These are phyloP conservation scores for Tylopilus subfusipes DNA, from an alignment of 768 basidiomycete genomes.

Conservation along the genomic window DNA sequence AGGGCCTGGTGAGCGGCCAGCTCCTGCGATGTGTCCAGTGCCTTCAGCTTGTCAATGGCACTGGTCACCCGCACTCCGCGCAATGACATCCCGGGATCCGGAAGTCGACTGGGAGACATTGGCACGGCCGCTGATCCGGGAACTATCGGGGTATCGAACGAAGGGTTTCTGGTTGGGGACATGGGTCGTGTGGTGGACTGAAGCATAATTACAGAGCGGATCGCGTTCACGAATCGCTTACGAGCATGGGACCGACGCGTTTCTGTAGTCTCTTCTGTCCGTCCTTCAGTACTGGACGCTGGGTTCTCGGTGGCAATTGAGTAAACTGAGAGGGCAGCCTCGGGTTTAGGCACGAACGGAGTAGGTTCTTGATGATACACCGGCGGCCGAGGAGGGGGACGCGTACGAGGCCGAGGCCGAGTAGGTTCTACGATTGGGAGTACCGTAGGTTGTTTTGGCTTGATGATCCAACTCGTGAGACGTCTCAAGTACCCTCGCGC, in stretches of 20 bases:
- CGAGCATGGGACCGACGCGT: conserved; percentile 30
- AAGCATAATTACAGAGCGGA: conserved; percentile 47
- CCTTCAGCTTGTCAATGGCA: conserved; percentile 42
- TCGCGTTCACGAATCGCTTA: conserved; percentile 40
- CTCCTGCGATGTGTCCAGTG: conserved; percentile 39
- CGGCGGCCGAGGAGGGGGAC: conserved; percentile 7
- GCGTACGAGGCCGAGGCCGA: conserved; percentile 15
- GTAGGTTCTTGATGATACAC: conserved; percentile 24
- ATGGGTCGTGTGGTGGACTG: conserved; percentile 32
- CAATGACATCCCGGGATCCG: conserved; percentile 34
- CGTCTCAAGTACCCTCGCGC: conserved; percentile 23
- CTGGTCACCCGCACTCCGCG: conserved; percentile 39
- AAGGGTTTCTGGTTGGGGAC: conserved; percentile 31
- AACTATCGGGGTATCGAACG: conserved; percentile 25
- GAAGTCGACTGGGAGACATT: conserved; percentile 31
- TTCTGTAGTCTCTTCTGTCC: conserved; percentile 25
- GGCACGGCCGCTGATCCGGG: conserved; percentile 17
- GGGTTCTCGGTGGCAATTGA: conserved; percentile 28
- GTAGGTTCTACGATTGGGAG: conserved; percentile 22
- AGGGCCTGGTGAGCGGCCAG: conserved; percentile 46
- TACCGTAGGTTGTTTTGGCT: conserved; percentile 18
- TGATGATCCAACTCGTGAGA: conserved; percentile 25
- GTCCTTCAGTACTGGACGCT: conserved; percentile 26
- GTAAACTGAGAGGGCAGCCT: conserved; percentile 23
- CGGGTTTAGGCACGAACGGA: conserved; percentile 17